Evolutionary conservation across 805 yeast species (phyloP).

Genomic region (Debaryomyces prosopidis): DNA sequence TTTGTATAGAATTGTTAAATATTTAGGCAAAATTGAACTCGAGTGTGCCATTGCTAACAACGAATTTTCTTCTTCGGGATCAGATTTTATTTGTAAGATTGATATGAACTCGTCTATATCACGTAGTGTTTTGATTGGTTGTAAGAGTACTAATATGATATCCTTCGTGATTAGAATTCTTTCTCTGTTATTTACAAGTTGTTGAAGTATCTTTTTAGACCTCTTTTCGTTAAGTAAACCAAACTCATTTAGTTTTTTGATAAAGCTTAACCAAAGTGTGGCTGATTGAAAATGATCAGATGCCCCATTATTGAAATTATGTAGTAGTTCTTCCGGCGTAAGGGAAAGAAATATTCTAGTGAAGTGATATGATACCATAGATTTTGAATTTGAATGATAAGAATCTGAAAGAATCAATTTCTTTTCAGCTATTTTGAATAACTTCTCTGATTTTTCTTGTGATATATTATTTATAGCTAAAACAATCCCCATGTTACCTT

Average conservation of each 20-base stretch:
- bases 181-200: slow-evolving; percentile 21
- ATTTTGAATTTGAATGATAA: slow-evolving; percentile 11
- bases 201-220: slow-evolving; percentile 24
- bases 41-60: slow-evolving; percentile 13
- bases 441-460: slow-evolving; percentile 22
- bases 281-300: slow-evolving; percentile 23
- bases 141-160: slow-evolving; percentile 27
- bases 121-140: slow-evolving; percentile 26
- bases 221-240: slow-evolving; percentile 31
- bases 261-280: slow-evolving; percentile 35
- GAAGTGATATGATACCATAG: slow-evolving; percentile 21
- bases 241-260: slow-evolving; percentile 30
- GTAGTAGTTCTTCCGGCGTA: slow-evolving; percentile 35
- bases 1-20: slow-evolving; percentile 24
- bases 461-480: slow-evolving; percentile 27
- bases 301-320: slow-evolving; percentile 33
- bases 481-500: slow-evolving; percentile 39
- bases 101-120: slow-evolving; percentile 21
- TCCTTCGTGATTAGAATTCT: slow-evolving; percentile 32
- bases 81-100: slow-evolving; percentile 7
- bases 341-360: slow-evolving; percentile 27
- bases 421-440: slow-evolving; percentile 27
- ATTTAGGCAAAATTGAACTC: slow-evolving; percentile 27
- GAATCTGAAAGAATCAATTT: slow-evolving; percentile 13
- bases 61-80: neutral